Conservation (phyloP, 2,329 filamentous ascomycete genomes). For the Onygenales sp. region DNA sequence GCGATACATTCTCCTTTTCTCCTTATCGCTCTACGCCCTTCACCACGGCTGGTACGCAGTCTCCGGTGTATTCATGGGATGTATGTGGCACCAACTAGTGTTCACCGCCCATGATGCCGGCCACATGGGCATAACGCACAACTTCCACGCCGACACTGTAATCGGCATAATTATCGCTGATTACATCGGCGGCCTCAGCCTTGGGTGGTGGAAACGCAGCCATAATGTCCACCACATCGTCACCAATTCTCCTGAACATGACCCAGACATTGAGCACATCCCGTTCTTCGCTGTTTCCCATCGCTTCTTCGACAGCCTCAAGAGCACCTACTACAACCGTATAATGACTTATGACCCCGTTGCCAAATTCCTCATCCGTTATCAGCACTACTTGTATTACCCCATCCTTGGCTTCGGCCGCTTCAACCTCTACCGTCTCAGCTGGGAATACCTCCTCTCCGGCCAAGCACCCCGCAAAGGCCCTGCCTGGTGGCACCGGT, state of each 20-base stretch:
- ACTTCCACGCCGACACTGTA: slow-evolving; percentile 70
- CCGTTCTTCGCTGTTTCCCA: slow-evolving; percentile 84
- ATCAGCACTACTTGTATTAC: slow-evolving; percentile 78
- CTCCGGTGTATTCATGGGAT: slow-evolving; percentile 66
- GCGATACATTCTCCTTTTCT: slow-evolving; percentile 62
- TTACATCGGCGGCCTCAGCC: slow-evolving; percentile 76
- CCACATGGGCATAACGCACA: slow-evolving; percentile 94
- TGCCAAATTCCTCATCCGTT: slow-evolving; percentile 60
- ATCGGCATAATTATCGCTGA: slow-evolving; percentile 88
- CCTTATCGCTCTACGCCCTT: slow-evolving; percentile 52
- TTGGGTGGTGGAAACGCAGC: slow-evolving; percentile 95
- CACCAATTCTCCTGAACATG: slow-evolving; percentile 89
- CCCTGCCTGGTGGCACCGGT: slow-evolving; percentile 73
- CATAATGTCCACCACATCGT: slow-evolving; percentile 97
- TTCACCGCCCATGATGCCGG: slow-evolving; percentile 93
- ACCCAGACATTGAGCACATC: slow-evolving; percentile 88
- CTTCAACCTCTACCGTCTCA: slow-evolving; percentile 78
- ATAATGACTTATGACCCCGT: slow-evolving; percentile 67
- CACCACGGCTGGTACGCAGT: slow-evolving; percentile 55
- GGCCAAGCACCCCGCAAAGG: slow-evolving; percentile 65
- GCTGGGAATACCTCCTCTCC: slow-evolving; percentile 65
- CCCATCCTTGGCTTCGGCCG: slow-evolving; percentile 69
- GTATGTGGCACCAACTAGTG: slow-evolving; percentile 88
- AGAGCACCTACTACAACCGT: slow-evolving; percentile 74
- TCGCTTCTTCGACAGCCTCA: slow-evolving; percentile 61